Evolutionary conservation across 257 asterid species (phyloP), one percentile per base, ranked within the genome.

Genomic region (Nicotiana attenuata): DNA sequence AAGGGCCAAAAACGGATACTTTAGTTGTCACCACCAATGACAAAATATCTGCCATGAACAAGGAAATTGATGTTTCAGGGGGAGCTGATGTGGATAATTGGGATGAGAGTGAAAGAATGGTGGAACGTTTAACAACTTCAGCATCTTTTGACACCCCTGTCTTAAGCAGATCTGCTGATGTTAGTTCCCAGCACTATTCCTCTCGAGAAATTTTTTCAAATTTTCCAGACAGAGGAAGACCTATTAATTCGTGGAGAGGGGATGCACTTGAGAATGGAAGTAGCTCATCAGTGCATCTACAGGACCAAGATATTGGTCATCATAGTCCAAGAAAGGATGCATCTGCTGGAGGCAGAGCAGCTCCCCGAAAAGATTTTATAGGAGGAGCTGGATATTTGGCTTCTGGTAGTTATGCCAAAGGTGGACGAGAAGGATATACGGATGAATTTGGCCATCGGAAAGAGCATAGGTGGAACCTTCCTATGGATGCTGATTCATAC

Each of bases 81-180:
- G 82, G 85, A 77, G 81, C 82, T 19, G 93, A 92, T 82, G 68
- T 87, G 85, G 98, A 93, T 81, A 84, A 90, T 31, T 94, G 99
- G 98, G 98, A 94, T 88, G 97, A 94, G 82, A 83, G 91, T 65
- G 97, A 96, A 89, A 91, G 94, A 88, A 87, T 90, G 92, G 91
- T 93, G 77, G 97, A 91, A 53, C 91, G 93, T 76, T 88, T 87
- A 82, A 83, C 84, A 59, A 73, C 87, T 81, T 86, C 93, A 75
- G 87, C 87, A 45, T 83, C 93, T 55, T 89, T 86, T 77, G 93
- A 90, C 84, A 83, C 92, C 77, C 87, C 92, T 65, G 76, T 85
- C 86, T 69, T 83, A 82, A 84, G 84, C 83, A 89, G 91, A 84
- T 83, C 90, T 82, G 77, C 84, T 81, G 98, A 92, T 83, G 88